Conservation (phyloP, 306 rosid species). For the Styphnolobium japonicum region DNA sequence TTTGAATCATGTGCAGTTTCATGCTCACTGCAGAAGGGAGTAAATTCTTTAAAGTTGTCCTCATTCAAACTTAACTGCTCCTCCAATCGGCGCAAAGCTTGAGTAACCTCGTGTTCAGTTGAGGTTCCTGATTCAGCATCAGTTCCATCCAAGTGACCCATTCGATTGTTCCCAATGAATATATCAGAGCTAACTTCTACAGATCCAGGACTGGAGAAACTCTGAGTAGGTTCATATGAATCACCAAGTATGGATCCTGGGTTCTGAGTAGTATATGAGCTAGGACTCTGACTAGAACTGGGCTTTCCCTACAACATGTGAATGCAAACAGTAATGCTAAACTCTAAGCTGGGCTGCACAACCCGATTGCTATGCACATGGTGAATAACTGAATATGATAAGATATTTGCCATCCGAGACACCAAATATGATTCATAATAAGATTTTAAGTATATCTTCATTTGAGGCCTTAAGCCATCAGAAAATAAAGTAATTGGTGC, state of each 20-base stretch:
- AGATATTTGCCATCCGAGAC: neutral
- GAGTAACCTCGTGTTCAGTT: conserved; percentile 48
- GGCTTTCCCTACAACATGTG: conserved; percentile 63
- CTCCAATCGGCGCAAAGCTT: conserved; percentile 75
- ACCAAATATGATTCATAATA: neutral
- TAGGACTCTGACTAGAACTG: conserved; percentile 52
- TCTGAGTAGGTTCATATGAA: conserved; percentile 52
- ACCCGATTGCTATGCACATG: conserved; percentile 18
- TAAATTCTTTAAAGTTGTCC: conserved; percentile 50
- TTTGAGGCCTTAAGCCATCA: neutral
- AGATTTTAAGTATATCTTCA: neutral
- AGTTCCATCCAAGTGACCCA: conserved; percentile 39
- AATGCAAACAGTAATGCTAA: conserved; percentile 10
- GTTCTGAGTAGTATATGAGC: conserved; percentile 49
- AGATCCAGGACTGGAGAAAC: conserved; percentile 66
- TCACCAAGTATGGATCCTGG: conserved; percentile 47
- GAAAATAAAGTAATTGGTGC: neutral
- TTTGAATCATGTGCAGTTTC: conserved; percentile 40
- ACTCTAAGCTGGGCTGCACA: neutral
- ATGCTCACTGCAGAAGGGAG: conserved; percentile 24
- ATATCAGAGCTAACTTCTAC: conserved; percentile 66
- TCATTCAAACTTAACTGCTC: conserved; percentile 84
- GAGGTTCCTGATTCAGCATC: conserved; percentile 47
- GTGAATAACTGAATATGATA: conserved; percentile 15
- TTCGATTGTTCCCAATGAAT: conserved; percentile 32